Conservation (phyloP, 805 yeast species). For the Hanseniaspora jakobsenii region DNA sequence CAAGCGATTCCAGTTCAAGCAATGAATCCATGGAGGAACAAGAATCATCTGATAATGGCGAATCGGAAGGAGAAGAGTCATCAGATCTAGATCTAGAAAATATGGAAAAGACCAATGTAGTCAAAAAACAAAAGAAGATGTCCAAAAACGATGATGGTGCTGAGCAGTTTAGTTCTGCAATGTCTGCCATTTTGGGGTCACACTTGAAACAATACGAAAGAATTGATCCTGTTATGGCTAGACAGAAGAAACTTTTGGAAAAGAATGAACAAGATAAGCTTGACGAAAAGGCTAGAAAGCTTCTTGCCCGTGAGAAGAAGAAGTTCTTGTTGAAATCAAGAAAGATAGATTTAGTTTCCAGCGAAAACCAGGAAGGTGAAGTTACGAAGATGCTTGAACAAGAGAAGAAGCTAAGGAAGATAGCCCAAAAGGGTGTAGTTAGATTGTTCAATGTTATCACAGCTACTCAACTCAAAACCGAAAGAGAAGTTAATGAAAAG, state of each 20-base stretch:
- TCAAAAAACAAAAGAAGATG: slow-evolving; percentile 40
- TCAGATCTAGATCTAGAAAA: slow-evolving; percentile 21
- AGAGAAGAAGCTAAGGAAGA: slow-evolving; percentile 59
- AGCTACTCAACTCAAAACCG: slow-evolving; percentile 58
- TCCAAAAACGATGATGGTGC: slow-evolving; percentile 56
- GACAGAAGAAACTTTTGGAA: slow-evolving; percentile 59
- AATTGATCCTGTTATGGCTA: slow-evolving; percentile 78
- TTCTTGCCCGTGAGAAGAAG: slow-evolving; percentile 59
- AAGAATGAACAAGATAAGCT: slow-evolving; percentile 69
- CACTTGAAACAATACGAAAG: slow-evolving; percentile 80
- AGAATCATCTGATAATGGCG: slow-evolving; percentile 20
- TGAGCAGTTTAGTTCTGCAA: slow-evolving; percentile 65
- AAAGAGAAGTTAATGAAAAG: slow-evolving; percentile 38
- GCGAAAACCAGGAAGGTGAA: slow-evolving; percentile 25
- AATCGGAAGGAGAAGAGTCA: slow-evolving; percentile 20
- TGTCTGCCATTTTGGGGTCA: slow-evolving; percentile 72
- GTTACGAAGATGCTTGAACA: slow-evolving; percentile 48
- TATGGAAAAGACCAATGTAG: slow-evolving; percentile 21
- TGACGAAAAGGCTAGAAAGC: slow-evolving; percentile 70
- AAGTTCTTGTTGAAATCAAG: slow-evolving; percentile 54
- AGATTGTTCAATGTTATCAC: slow-evolving; percentile 72
- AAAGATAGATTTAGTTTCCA: slow-evolving; percentile 54
- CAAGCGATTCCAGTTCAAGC: slow-evolving; percentile 15
- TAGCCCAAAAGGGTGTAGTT: slow-evolving; percentile 82
- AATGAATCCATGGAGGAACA: slow-evolving; percentile 21